A percentile compares a stretch with the other conserved stretches of the same genome.
These are phyloP conservation scores for Schwanniomyces sp. DNA, from an alignment of 805 yeast genomes.

Conservation along the genomic window DNA sequence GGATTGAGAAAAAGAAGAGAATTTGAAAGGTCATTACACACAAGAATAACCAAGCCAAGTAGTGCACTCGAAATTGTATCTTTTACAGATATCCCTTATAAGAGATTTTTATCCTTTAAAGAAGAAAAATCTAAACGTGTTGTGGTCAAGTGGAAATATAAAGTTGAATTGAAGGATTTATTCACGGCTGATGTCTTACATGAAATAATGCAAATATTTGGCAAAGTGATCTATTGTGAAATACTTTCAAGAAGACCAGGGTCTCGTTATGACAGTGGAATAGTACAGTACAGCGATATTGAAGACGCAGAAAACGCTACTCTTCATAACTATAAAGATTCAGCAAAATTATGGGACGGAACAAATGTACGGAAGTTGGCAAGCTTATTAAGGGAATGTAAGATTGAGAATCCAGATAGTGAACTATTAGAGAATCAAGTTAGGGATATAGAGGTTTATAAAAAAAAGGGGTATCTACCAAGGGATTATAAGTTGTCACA, in stretches of 20 bases:
- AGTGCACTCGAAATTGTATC: constrained; percentile 13
- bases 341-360: constrained; percentile 48
- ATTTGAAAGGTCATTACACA: constrained; percentile 18
- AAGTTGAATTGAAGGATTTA: constrained; percentile 29
- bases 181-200: constrained; percentile 31
- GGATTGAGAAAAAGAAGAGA: constrained; percentile 23
- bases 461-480: background rate
- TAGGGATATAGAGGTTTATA: background rate
- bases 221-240: constrained; percentile 23
- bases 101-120: constrained; percentile 1
- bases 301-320: constrained; percentile 34
- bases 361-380: constrained; percentile 44
- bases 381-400: constrained; percentile 43
- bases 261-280: constrained; percentile 37
- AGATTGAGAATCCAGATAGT: background rate
- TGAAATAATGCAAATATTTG: constrained; percentile 48
- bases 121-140: constrained; percentile 12
- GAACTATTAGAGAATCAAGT: background rate
- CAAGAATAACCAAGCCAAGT: constrained; percentile 6
- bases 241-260: constrained; percentile 4
- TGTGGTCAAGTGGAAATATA: constrained; percentile 47
- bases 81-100: constrained; percentile 16
- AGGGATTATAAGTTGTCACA: background rate
- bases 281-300: constrained; percentile 26
- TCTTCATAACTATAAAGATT: constrained; percentile 39